A percentile compares a stretch with the other conserved stretches of the same genome.
phyloP scores from a whole-genome alignment of 148 eudicot genomes.

The Chenopodium quinoa region DNA sequence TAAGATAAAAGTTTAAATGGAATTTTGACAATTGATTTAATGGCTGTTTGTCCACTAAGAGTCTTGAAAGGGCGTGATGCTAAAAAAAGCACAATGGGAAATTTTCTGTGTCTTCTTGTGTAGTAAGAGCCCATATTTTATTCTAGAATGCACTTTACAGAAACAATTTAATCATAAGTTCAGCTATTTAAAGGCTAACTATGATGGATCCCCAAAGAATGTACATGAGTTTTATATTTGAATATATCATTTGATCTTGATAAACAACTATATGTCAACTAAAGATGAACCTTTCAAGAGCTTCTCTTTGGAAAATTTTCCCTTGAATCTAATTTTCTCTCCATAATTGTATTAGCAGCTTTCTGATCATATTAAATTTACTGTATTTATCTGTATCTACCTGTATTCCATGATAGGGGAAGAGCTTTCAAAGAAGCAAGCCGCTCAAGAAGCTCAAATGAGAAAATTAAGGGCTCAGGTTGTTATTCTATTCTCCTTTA shows the following conservation, averaged over 20 bases:
- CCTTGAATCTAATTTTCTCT: background rate
- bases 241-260: background rate
- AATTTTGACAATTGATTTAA: background rate
- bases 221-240: background rate
- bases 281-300: background rate
- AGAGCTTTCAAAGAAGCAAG: conserved; percentile 98
- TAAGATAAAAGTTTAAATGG: background rate
- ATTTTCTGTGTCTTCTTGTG: background rate
- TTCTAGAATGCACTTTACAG: background rate
- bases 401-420: conserved; percentile 53
- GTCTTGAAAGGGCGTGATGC: background rate
- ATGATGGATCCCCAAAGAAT: background rate
- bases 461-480: conserved; percentile 99
- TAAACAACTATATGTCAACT: background rate
- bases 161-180: background rate
- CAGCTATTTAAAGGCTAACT: background rate
- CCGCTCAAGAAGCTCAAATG: conserved; percentile 88
- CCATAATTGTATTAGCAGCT: background rate
- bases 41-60: conserved; percentile 2
- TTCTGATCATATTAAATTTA: background rate
- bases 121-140: background rate
- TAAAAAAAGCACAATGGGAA: background rate
- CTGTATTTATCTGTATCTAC: background rate
- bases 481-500: conserved; percentile 4
- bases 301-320: background rate